These are phyloP conservation scores for Pythium insidiosum DNA, from an alignment of 352 stramenopile species.

Conservation along the genomic window DNA sequence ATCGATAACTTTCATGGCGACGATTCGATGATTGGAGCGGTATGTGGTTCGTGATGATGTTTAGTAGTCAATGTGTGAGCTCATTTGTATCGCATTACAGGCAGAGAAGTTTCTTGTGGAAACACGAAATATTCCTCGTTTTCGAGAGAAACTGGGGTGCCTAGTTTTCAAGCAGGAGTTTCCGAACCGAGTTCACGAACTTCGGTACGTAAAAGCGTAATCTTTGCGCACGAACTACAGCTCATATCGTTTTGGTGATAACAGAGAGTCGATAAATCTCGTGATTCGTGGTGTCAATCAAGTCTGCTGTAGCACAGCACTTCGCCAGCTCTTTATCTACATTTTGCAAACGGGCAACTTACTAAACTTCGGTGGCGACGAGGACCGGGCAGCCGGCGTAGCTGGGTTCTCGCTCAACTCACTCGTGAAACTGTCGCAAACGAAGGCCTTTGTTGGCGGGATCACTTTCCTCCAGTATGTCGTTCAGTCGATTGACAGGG, in stretches of 20 bases:
- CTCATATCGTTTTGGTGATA: too few relatives aligned
- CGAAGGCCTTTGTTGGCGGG: conserved; percentile 75
- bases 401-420: conserved; percentile 70
- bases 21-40: conserved; percentile 37
- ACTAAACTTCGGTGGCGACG: conserved; percentile 63
- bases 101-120: conserved; percentile 78
- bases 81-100: conserved; percentile 7
- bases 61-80: conserved; percentile 7
- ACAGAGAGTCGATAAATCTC: conserved; percentile 62
- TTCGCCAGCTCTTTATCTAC: conserved; percentile 83
- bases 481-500: conserved; percentile 79
- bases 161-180: conserved; percentile 85
- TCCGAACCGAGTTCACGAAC: conserved; percentile 56
- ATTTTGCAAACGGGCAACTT: conserved; percentile 78
- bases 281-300: conserved; percentile 75
- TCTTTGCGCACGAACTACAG: too few relatives aligned
- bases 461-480: conserved; percentile 83
- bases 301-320: conserved; percentile 60
- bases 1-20: conserved; percentile 65
- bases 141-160: conserved; percentile 64
- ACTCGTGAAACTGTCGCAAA: conserved; percentile 82
- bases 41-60: neutral
- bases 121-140: conserved; percentile 54
- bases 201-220: conserved; percentile 48
- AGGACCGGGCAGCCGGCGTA: conserved; percentile 24